phyloP scores from a whole-genome alignment of 176 grass and related monocot species.

The Triticum urartu region DNA sequence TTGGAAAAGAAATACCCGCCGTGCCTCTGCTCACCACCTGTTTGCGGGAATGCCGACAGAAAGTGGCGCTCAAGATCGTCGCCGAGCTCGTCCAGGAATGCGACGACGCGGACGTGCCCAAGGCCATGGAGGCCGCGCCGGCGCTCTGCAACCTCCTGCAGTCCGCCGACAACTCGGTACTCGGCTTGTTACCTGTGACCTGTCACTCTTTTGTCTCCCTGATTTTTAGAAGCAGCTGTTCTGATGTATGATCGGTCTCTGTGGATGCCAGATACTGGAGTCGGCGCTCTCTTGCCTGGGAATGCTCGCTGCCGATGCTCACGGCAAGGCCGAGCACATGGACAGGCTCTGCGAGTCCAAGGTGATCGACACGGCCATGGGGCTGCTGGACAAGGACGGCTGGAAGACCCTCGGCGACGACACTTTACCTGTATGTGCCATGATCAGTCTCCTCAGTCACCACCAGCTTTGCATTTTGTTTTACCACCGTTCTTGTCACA shows the following conservation, averaged over 20 bases:
- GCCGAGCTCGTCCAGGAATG: not conserved
- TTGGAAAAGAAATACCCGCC: too few species aligned
- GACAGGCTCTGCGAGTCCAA: constrained; percentile 43
- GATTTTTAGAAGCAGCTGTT: not conserved
- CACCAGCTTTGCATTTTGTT: not conserved
- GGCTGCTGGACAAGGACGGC: constrained; percentile 36
- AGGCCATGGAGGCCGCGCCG: constrained; percentile 48
- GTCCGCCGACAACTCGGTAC: constrained; percentile 40
- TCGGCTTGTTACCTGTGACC: too few species aligned
- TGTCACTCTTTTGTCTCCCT: not conserved
- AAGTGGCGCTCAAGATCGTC: constrained; percentile 44
- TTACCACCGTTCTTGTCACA: not conserved
- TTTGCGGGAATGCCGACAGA: constrained; percentile 41
- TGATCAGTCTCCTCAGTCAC: not conserved
- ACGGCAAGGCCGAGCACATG: constrained; percentile 25
- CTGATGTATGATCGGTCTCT: not conserved
- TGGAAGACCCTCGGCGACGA: constrained; percentile 38
- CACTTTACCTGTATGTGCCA: constrained; percentile 42
- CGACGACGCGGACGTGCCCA: not conserved
- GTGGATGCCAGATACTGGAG: constrained; percentile 34
- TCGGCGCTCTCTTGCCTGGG: constrained; percentile 36
- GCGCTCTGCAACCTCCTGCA: constrained; percentile 54
- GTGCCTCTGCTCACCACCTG: constrained; percentile 15
- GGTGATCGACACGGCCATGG: constrained; percentile 26
- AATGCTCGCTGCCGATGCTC: constrained; percentile 15